Evolutionary conservation across 1,139 yeast genomes (phyloP).

Genomic region (Yamadazyma taylorii): DNA sequence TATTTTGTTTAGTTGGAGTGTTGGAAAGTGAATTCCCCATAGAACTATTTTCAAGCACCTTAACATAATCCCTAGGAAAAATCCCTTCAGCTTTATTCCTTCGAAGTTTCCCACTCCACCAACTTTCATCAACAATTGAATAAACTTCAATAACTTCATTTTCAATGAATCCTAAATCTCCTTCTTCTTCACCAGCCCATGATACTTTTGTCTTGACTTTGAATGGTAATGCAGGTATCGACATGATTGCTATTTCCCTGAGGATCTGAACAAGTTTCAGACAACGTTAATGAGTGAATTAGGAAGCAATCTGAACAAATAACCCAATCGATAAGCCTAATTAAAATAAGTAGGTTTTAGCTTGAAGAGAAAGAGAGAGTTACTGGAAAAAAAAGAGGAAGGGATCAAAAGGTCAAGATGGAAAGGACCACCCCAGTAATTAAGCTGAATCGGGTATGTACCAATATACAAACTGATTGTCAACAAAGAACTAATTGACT

Average conservation of each 20-base stretch:
- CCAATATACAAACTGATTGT: slow-evolving; percentile 6
- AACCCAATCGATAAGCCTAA: too few relatives aligned
- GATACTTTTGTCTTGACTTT: slow-evolving; percentile 76
- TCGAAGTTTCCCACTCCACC: slow-evolving; percentile 86
- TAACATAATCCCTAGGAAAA: slow-evolving; percentile 89
- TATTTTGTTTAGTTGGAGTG: slow-evolving; percentile 17
- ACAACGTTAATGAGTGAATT: too few relatives aligned
- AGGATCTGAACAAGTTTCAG: too few relatives aligned
- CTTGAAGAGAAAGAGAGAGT: not conserved
- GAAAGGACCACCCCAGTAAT: not conserved
- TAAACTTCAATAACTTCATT: slow-evolving; percentile 87
- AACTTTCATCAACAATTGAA: slow-evolving; percentile 79
- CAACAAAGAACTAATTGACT: slow-evolving; percentile 6
- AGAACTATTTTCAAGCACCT: slow-evolving; percentile 39
- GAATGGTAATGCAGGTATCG: slow-evolving; percentile 54
- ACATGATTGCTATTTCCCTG: slow-evolving; percentile 11
- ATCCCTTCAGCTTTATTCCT: slow-evolving; percentile 83
- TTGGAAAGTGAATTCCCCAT: slow-evolving; percentile 14
- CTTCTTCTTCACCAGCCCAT: slow-evolving; percentile 89
- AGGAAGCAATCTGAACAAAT: too few relatives aligned
- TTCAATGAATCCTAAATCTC: slow-evolving; percentile 90
- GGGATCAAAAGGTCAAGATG: not conserved
- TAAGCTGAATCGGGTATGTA: slow-evolving; percentile 1
- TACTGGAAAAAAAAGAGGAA: not conserved
- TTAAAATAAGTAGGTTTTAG: too few relatives aligned